A percentile compares a stretch with the other conserved stretches of the same genome.
phyloP scores from a whole-genome alignment of 331 rosid species.

The Ulmus americana region DNA sequence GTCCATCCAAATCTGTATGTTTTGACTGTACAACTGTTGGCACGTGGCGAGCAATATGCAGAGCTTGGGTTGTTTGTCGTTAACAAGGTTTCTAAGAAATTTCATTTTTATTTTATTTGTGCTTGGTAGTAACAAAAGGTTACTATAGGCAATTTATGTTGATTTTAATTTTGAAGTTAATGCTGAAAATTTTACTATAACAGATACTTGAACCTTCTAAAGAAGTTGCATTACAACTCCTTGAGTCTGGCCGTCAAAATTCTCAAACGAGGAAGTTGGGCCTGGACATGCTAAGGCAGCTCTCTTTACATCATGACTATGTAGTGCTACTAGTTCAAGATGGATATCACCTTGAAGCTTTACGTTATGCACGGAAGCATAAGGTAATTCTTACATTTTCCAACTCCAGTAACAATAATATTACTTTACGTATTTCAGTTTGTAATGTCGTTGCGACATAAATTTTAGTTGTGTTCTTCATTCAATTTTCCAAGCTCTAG shows the following conservation, averaged over 20 bases:
- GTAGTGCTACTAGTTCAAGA: conserved; percentile 75
- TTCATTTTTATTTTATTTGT: conserved; percentile 13
- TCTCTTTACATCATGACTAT: conserved; percentile 85
- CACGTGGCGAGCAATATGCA: conserved; percentile 68
- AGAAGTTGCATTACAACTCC: conserved; percentile 89
- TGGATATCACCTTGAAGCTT: conserved; percentile 87
- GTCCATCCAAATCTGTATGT: conserved; percentile 60
- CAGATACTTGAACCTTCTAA: conserved; percentile 92
- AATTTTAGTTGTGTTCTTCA: no score
- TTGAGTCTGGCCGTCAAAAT: conserved; percentile 80
- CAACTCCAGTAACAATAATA: conserved; percentile 3
- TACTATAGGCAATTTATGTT: conserved; percentile 15
- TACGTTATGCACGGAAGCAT: conserved; percentile 70
- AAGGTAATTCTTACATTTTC: conserved; percentile 46
- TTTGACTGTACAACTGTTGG: conserved; percentile 65
- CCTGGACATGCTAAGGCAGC: conserved; percentile 87
- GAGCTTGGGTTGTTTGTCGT: conserved; percentile 76
- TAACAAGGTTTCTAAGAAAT: conserved; percentile 57
- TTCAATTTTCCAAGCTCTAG: neutral
- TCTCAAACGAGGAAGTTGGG: conserved; percentile 77
- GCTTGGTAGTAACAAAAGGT: neutral
- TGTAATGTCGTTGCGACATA: no score
- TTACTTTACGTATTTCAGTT: neutral
- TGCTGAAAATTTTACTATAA: conserved; percentile 15
- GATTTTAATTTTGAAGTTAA: conserved; percentile 20